Conservation (phyloP, 2,329 filamentous ascomycete species). For the Bipolaris sorokiniana region DNA sequence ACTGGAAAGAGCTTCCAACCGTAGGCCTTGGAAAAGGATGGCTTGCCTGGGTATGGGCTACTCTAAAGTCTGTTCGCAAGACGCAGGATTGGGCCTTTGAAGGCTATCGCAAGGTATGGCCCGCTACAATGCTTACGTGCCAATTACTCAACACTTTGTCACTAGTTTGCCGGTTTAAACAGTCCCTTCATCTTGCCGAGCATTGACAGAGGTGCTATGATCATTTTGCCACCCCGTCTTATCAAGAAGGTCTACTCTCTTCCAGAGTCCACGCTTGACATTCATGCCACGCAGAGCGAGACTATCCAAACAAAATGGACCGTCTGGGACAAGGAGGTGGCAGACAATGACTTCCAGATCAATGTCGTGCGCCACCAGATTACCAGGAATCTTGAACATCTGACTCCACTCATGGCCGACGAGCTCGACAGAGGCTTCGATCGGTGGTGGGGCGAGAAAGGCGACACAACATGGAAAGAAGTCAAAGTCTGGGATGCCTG, state of each 20-base stretch:
- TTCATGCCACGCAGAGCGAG: constrained; percentile 21
- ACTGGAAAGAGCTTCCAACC: constrained; percentile 18
- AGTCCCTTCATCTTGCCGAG: constrained; percentile 21
- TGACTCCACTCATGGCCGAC: constrained; percentile 23
- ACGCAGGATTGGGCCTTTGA: constrained; percentile 24
- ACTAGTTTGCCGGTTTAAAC: constrained; percentile 15
- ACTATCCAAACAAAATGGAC: constrained; percentile 27
- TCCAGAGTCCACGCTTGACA: constrained; percentile 19
- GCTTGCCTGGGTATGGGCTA: constrained; percentile 20
- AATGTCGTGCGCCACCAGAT: constrained; percentile 27
- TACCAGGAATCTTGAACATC: constrained; percentile 19
- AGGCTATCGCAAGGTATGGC: constrained; percentile 21
- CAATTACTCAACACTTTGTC: neutral
- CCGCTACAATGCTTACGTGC: neutral
- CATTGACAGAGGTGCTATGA: constrained; percentile 24
- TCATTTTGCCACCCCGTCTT: constrained; percentile 21
- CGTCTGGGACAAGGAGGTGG: constrained; percentile 21
- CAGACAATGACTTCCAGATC: constrained; percentile 22
- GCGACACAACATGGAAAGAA: constrained; percentile 20
- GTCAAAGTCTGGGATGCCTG: constrained; percentile 23
- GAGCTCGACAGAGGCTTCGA: constrained; percentile 21
- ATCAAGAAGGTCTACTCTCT: constrained; percentile 23
- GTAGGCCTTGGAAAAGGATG: constrained; percentile 19
- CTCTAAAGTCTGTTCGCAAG: constrained; percentile 17
- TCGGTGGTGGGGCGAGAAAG: constrained; percentile 16